Percentiles rank a stretch among this genome's conserved stretches.
phyloP scores from a whole-genome alignment of 345 rosid genomes.

The Psidium guajava region DNA sequence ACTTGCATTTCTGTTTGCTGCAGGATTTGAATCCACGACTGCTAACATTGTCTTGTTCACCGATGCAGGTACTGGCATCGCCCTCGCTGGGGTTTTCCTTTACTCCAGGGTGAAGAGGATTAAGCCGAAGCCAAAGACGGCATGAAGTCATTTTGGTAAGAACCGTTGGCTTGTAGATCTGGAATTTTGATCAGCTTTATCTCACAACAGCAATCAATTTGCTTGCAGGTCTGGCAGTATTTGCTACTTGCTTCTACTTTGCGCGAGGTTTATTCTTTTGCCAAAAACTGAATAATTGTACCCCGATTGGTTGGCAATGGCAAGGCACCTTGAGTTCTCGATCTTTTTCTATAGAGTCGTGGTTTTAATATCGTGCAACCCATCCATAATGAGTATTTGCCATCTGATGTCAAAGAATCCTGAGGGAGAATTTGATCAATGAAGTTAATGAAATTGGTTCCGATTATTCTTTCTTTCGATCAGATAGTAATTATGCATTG shows the following conservation, averaged over 20 bases:
- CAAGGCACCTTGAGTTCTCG: background rate
- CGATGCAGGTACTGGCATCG: conserved; percentile 80
- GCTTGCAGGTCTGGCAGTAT: conserved; percentile 2
- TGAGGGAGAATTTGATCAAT: background rate
- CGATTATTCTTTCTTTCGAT: background rate
- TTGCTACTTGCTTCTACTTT: background rate
- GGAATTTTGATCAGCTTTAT: background rate
- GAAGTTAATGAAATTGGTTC: background rate
- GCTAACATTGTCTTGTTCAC: background rate
- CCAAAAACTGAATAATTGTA: background rate
- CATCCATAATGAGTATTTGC: background rate
- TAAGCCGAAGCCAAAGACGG: conserved; percentile 74
- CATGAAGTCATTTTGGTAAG: conserved; percentile 14
- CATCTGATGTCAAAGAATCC: background rate
- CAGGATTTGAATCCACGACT: background rate
- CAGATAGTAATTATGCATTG: background rate
- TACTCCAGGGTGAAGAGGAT: conserved; percentile 94
- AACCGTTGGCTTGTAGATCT: conserved; percentile 1
- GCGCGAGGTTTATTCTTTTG: background rate
- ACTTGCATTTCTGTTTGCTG: background rate
- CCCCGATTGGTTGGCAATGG: background rate
- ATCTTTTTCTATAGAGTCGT: background rate
- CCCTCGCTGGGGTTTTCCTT: conserved; percentile 88
- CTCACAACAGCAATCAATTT: background rate
- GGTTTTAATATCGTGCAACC: background rate